These are phyloP conservation scores for Trichoderma endophyticum DNA, from an alignment of 2,329 filamentous ascomycete genomes.

Conservation along the genomic window DNA sequence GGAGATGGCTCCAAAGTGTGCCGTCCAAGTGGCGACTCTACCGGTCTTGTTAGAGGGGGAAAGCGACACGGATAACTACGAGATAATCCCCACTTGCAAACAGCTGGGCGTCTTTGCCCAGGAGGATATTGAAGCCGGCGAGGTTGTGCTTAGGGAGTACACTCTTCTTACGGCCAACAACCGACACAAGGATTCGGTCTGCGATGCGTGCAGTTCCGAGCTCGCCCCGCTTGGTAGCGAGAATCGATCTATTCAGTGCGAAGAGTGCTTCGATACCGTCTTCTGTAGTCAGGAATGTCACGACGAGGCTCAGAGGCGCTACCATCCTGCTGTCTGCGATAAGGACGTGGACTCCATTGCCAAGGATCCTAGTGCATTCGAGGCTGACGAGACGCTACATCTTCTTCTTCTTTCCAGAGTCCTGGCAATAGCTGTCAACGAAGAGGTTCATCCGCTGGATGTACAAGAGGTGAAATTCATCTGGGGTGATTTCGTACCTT, in stretches of 20 bases:
- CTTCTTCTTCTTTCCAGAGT: slow-evolving; percentile 60
- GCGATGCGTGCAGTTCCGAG: slow-evolving; percentile 80
- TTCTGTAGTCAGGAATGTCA: slow-evolving; percentile 62
- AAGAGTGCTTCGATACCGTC: slow-evolving; percentile 62
- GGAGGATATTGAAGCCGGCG: slow-evolving; percentile 72
- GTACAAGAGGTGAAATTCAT: slow-evolving; percentile 63
- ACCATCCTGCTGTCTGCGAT: slow-evolving; percentile 64
- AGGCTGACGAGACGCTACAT: slow-evolving; percentile 60
- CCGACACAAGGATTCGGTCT: slow-evolving; percentile 78
- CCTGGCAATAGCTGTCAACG: slow-evolving; percentile 61
- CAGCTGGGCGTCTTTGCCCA: slow-evolving; percentile 91
- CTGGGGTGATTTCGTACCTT: slow-evolving; percentile 64
- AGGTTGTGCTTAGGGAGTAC: slow-evolving; percentile 75
- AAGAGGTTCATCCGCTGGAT: slow-evolving; percentile 61
- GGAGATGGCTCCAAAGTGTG: slow-evolving; percentile 73
- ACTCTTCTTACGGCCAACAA: slow-evolving; percentile 88
- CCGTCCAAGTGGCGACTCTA: slow-evolving; percentile 71
- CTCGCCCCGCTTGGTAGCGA: slow-evolving; percentile 59
- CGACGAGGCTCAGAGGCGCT: slow-evolving; percentile 54
- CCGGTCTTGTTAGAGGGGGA: slow-evolving; percentile 64
- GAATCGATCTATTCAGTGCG: slow-evolving; percentile 50
- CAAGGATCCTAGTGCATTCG: slow-evolving; percentile 59
- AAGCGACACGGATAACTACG: slow-evolving; percentile 47
- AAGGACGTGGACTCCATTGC: slow-evolving; percentile 64
- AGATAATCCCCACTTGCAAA: slow-evolving; percentile 57